These are phyloP conservation scores for Escovopsis sp. DNA, from an alignment of 2,329 filamentous ascomycete genomes.

Conservation along the genomic window DNA sequence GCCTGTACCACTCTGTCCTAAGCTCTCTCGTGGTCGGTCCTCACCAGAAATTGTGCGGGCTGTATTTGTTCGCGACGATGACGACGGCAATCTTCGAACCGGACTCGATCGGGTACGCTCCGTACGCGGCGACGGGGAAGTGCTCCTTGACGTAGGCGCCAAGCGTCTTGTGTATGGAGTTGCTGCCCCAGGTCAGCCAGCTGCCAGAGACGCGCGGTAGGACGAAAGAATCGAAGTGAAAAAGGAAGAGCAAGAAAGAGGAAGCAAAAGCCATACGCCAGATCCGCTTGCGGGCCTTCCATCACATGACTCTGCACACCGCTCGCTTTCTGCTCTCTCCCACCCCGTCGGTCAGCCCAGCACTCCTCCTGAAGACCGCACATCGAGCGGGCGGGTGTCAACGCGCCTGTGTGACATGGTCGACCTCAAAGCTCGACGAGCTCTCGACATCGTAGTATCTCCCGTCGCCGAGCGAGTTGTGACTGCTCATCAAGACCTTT, in stretches of 20 bases:
- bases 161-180: constrained; percentile 69
- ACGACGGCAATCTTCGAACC: constrained; percentile 66
- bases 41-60: constrained; percentile 93
- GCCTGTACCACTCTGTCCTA: too few species aligned
- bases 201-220: neutral
- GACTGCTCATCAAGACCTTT: constrained; percentile 67
- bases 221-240: too few species aligned
- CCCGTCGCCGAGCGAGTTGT: constrained; percentile 66
- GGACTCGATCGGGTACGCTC: constrained; percentile 66
- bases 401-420: constrained; percentile 62
- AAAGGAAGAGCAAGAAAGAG: too few species aligned
- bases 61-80: constrained; percentile 92
- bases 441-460: constrained; percentile 85
- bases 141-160: constrained; percentile 70
- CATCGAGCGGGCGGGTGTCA: neutral
- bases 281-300: constrained; percentile 60
- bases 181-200: constrained; percentile 23
- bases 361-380: too few species aligned
- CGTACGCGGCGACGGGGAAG: constrained; percentile 66
- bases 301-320: constrained; percentile 62
- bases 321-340: constrained; percentile 53
- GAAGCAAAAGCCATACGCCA: constrained; percentile 51
- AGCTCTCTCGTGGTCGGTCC: too few species aligned
- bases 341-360: constrained; percentile 6
- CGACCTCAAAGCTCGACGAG: constrained; percentile 75